Evolutionary conservation across 805 yeast species (phyloP).

Genomic region (Saturnispora besseyi): DNA sequence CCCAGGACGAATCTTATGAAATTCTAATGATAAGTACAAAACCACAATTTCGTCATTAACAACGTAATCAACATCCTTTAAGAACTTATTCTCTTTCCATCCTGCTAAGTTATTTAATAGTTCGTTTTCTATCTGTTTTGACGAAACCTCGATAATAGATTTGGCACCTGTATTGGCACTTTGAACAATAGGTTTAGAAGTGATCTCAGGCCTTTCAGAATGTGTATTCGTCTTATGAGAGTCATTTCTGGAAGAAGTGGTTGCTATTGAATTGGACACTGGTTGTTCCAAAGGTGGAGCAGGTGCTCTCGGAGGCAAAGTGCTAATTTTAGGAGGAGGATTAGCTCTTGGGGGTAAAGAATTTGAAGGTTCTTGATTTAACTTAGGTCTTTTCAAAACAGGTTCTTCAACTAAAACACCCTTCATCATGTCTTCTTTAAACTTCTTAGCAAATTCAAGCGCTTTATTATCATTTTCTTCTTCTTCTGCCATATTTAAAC

Average conservation of each 20-base stretch:
- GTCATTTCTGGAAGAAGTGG: too few relatives aligned
- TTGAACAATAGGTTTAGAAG: background rate
- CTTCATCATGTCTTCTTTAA: background rate
- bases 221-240: background rate
- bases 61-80: slow-evolving; percentile 53
- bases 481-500: background rate
- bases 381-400: slow-evolving; percentile 4
- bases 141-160: slow-evolving; percentile 41
- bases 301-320: slow-evolving; percentile 8
- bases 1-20: slow-evolving; percentile 70
- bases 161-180: slow-evolving; percentile 2
- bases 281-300: background rate
- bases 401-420: background rate
- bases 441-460: background rate
- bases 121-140: slow-evolving; percentile 68
- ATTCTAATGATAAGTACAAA: slow-evolving; percentile 57
- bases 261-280: background rate
- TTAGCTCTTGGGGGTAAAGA: slow-evolving; percentile 6
- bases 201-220: background rate
- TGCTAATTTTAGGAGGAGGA: background rate
- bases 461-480: background rate
- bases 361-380: background rate
- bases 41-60: slow-evolving; percentile 48
- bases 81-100: slow-evolving; percentile 43
- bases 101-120: slow-evolving; percentile 42